phyloP scores from a whole-genome alignment of 2,329 filamentous ascomycete species.

The Xenoacremonium recifei region DNA sequence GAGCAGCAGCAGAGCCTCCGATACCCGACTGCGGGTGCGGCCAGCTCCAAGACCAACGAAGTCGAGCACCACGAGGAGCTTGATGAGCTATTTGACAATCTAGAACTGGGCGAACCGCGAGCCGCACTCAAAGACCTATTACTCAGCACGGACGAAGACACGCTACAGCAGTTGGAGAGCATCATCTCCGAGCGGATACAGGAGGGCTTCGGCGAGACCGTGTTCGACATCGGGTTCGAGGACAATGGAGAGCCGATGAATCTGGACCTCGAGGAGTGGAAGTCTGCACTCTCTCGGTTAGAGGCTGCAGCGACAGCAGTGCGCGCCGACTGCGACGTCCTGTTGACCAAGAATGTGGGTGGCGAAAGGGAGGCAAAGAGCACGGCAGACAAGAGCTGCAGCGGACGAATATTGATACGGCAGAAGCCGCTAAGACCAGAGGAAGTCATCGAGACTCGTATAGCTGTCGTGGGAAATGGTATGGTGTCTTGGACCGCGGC shows the following conservation, averaged over 20 bases:
- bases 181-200: conserved; percentile 68
- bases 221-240: conserved; percentile 92
- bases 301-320: conserved; percentile 61
- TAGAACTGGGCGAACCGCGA: conserved; percentile 75
- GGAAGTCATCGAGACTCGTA: conserved; percentile 90
- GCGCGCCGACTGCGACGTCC: conserved; percentile 73
- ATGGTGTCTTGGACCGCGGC: conserved; percentile 19
- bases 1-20: conserved; percentile 85
- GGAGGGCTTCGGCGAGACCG: conserved; percentile 83
- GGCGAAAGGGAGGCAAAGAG: conserved; percentile 70
- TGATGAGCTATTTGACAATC: conserved; percentile 86
- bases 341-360: conserved; percentile 89
- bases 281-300: conserved; percentile 65
- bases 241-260: conserved; percentile 84
- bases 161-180: conserved; percentile 60
- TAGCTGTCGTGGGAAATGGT: conserved; percentile 96
- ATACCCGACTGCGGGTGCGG: conserved; percentile 46
- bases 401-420: conserved; percentile 84
- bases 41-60: conserved; percentile 22
- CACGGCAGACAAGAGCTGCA: conserved; percentile 61
- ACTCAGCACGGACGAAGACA: conserved; percentile 60
- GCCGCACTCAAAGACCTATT: conserved; percentile 75
- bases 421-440: conserved; percentile 72
- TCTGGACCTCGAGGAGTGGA: conserved; percentile 73
- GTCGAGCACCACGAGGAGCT: conserved; percentile 73